Evolutionary conservation across 352 stramenopile genomes (phyloP).

Genomic region (Sclerospora graminicola): DNA sequence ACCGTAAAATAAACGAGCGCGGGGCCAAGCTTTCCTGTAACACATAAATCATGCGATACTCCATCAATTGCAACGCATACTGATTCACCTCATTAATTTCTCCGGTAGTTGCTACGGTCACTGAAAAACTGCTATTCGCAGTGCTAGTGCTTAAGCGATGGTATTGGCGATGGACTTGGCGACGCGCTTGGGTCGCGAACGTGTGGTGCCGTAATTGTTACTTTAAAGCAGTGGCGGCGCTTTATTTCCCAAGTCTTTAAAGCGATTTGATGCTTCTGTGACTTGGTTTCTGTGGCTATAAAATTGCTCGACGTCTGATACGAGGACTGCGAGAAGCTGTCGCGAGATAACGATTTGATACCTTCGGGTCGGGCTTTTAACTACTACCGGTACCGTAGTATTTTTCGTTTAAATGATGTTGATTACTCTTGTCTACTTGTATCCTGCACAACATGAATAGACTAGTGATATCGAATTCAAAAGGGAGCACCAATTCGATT

Average conservation of each 20-base stretch:
- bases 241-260: conserved; percentile 5
- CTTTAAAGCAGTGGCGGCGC: conserved; percentile 3
- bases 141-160: conserved; percentile 20
- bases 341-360: too few species aligned
- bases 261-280: conserved; percentile 12
- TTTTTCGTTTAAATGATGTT: too few species aligned
- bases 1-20: conserved; percentile 55
- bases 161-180: conserved; percentile 17
- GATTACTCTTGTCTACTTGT: too few species aligned
- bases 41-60: conserved; percentile 59
- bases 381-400: too few species aligned
- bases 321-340: conserved; percentile 10
- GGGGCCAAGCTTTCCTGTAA: conserved; percentile 50
- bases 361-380: too few species aligned
- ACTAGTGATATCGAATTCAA: too few species aligned
- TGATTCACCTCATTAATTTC: conserved; percentile 30
- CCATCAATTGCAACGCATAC: conserved; percentile 51
- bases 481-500: too few species aligned
- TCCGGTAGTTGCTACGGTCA: conserved; percentile 7
- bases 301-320: conserved; percentile 11
- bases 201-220: conserved; percentile 12
- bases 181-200: conserved; percentile 12
- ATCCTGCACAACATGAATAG: too few species aligned
- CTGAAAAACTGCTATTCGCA: conserved; percentile 12
- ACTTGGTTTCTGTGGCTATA: conserved; percentile 9